Conservation (phyloP, 352 stramenopile species). For the Globisporangium cystogenes region DNA sequence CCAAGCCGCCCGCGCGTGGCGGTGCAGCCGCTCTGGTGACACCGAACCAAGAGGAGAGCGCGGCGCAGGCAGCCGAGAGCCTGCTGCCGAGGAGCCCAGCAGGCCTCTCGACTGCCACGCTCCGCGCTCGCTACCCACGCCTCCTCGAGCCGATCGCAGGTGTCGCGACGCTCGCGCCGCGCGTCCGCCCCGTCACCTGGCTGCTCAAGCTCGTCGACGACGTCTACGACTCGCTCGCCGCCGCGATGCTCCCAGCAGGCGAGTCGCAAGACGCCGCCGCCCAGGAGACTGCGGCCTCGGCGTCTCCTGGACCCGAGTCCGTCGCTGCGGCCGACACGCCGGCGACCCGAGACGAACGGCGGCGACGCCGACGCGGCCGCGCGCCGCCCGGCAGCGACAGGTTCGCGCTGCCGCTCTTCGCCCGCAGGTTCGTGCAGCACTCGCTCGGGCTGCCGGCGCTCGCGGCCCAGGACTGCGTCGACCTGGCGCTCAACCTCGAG, state of each 20-base stretch:
- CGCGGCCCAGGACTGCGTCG: conserved; percentile 64
- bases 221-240: conserved; percentile 50
- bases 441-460: conserved; percentile 42
- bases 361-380: background rate
- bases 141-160: conserved; percentile 35
- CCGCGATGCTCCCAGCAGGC: conserved; percentile 9
- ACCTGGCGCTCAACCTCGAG: conserved; percentile 71
- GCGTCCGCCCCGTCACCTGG: conserved; percentile 52
- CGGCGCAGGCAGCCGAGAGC: background rate
- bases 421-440: conserved; percentile 41
- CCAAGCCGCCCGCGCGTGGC: background rate
- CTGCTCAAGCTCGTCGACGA: conserved; percentile 56
- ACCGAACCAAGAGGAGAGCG: conserved; percentile 9
- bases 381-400: conserved; percentile 7
- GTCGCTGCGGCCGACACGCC: background rate
- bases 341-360: background rate
- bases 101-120: conserved; percentile 19
- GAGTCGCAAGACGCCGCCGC: background rate
- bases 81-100: conserved; percentile 3
- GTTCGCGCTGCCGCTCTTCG: conserved; percentile 57
- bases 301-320: conserved; percentile 4
- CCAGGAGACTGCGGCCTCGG: background rate
- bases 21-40: too few species aligned
- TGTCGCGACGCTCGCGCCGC: conserved; percentile 13
- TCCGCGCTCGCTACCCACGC: conserved; percentile 44